phyloP scores from a whole-genome alignment of 1,139 yeast genomes.

The Candida freyschussii region DNA sequence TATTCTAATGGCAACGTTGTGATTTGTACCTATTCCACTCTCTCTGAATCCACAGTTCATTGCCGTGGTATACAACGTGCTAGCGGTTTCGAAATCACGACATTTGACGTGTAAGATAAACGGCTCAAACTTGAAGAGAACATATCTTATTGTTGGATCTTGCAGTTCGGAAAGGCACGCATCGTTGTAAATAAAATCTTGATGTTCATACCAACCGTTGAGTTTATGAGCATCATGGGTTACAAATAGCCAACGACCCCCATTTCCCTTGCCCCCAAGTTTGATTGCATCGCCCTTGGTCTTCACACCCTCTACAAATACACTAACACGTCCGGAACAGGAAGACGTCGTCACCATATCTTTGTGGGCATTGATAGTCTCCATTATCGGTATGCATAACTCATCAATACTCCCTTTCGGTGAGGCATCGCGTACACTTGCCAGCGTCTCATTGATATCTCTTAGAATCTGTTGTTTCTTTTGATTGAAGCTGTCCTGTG shows the following conservation, averaged over 20 bases:
- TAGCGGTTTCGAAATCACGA: conserved; percentile 54
- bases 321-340: conserved; percentile 83
- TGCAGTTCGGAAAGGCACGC: neutral
- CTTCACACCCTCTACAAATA: conserved; percentile 63
- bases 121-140: conserved; percentile 78
- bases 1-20: conserved; percentile 72
- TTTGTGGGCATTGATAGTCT: conserved; percentile 53
- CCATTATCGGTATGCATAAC: conserved; percentile 64
- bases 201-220: conserved; percentile 44
- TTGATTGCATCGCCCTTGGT: conserved; percentile 28
- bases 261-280: conserved; percentile 83
- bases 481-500: conserved; percentile 57
- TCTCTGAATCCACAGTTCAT: conserved; percentile 86
- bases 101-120: conserved; percentile 81
- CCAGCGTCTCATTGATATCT: conserved; percentile 44
- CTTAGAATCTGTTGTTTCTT: conserved; percentile 56
- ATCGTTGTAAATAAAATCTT: conserved; percentile 11
- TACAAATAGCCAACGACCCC: conserved; percentile 84
- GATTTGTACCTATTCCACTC: conserved; percentile 76
- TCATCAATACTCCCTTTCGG: conserved; percentile 84
- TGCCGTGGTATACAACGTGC: conserved; percentile 59
- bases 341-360: conserved; percentile 85
- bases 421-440: conserved; percentile 56
- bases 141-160: conserved; percentile 39
- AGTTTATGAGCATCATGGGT: conserved; percentile 57